These are phyloP conservation scores for Candida jianshihensis DNA, from an alignment of 805 yeast species.

Conservation along the genomic window DNA sequence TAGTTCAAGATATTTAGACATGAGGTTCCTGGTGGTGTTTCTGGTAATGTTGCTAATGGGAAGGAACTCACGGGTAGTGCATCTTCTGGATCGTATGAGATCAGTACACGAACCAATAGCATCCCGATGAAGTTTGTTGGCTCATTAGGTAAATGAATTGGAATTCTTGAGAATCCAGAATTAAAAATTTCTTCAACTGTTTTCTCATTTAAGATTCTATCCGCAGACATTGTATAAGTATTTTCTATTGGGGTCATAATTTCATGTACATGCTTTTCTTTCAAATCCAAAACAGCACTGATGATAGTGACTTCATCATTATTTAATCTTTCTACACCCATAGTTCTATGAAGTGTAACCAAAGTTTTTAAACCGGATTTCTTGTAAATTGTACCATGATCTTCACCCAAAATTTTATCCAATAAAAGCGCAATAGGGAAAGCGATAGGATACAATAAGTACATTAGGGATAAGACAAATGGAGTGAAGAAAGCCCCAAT, in stretches of 20 bases:
- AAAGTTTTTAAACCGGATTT: conserved; percentile 89
- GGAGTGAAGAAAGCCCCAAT: conserved; percentile 90
- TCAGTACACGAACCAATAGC: conserved; percentile 86
- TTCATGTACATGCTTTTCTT: conserved; percentile 77
- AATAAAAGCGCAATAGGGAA: conserved; percentile 80
- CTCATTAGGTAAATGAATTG: conserved; percentile 85
- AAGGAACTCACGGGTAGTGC: conserved; percentile 86
- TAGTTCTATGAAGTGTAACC: conserved; percentile 86
- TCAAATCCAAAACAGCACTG: conserved; percentile 86
- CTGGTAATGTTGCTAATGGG: conserved; percentile 94
- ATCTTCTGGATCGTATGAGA: conserved; percentile 96
- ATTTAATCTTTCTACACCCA: conserved; percentile 91
- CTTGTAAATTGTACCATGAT: conserved; percentile 91
- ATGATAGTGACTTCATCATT: conserved; percentile 96
- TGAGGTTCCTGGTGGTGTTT: conserved; percentile 85
- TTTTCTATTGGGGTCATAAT: conserved; percentile 94
- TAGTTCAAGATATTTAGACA: conserved; percentile 90
- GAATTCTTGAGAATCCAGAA: conserved; percentile 92
- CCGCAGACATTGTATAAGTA: conserved; percentile 83
- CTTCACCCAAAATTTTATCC: conserved; percentile 84
- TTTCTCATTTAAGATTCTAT: conserved; percentile 71
- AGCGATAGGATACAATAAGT: conserved; percentile 84
- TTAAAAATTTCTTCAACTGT: conserved; percentile 86
- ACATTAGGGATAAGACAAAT: conserved; percentile 79
- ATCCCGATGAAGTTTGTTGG: conserved; percentile 90